Evolutionary conservation across 495 filamentous ascomycete species (phyloP), one percentile per base, ranked within the genome.

Genomic region (Tuber indicum): DNA sequence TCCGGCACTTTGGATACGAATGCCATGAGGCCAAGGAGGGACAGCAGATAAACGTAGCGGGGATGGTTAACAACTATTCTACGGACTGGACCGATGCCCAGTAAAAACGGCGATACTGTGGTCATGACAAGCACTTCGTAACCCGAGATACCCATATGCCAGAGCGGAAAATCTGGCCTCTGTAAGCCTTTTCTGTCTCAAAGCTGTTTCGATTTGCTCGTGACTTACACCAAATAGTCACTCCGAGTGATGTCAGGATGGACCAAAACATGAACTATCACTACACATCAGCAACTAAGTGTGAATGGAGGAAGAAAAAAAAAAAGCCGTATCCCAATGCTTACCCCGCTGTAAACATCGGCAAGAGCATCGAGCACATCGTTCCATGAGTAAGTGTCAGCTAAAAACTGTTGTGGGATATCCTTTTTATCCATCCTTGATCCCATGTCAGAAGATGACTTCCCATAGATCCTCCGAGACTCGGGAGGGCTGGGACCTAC

Each of bases 111-210:
- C 8, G 94, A 92, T 72, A 93, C 82, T n/a, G 92, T 94, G 77
- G 88, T 88, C 88, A 97, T 90, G 84, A 99, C 90, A 77, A 95
- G 87, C 42, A 91, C 91, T 85, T 99, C 96, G 79, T 97, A 98
- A 75, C 96, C 96, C 12, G 96, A 99, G 77, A 99, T 94, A 75
- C 96, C 96, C 96, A 99, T 98, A 84, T 98, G 90, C 96, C 96
- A 99, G n/a, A 99, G 89, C 23, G 96, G 96, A 83, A 99, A 99
- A 84, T 97, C 92, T 94, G 77, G 12, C 26, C 45, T 2, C 73
- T 75, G 82, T 86, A 66, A 83, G 83, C 75, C 47, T 42, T 39
- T 39, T 12, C 6, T 78, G 47, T 78, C 71, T 16, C 71, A 49
- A 32, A 43, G 4, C 8, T 21, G 17, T 32, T 32, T 42, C 26